Base-by-base conservation (phyloP, 805 yeast species). In the Limtongia smithiae region DNA sequence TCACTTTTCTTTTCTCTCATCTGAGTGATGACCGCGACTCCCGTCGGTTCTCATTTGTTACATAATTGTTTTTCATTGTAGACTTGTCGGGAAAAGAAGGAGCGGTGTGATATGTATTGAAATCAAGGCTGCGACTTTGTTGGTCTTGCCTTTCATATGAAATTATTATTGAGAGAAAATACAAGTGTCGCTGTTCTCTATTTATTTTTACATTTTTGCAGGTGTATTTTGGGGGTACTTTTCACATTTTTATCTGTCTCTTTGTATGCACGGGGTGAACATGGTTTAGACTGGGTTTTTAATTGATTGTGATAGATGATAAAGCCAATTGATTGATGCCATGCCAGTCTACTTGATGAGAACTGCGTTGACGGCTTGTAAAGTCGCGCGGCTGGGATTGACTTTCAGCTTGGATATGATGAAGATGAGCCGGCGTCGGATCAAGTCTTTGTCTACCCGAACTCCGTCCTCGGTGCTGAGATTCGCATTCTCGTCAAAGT, bases 311-410 rank as follows among this genome's bases (percentile, higher is more conserved):
- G 48, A 44, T 44, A 44, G 48, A 44, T 30, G 41, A 31, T 35
- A 11, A 18, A 21, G n/a, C 20, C n/a, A 33, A 20, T 41, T 22
- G 30, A 34, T 8, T 22, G 11, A 7, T 15, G 11, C 20, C 5
- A 17, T 15, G 12, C 20, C 5, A 11, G n/a, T 27, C 53, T 46
- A 63, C 24, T 68, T 75, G 80, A 83, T 76, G 27, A 83, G 57
- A 51, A 55, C 78, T 1, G 80, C 65, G 33, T 86, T 83, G 1
- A 85, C 79, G 25, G 90, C 76, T 58, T 83, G 89, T 35, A 86
- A 68, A 0, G 94, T 83, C 9, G 86, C 81, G 42, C 96, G 70
- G 47, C 89, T 81, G 0, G 95, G 95, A 51, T 86, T 84, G 3
- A 77, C 78, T 35, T 74, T 77, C n/a, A 76, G 63, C 6, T 68